phyloP scores from a whole-genome alignment of 331 rosid genomes.

The Stylosanthes scabra region DNA sequence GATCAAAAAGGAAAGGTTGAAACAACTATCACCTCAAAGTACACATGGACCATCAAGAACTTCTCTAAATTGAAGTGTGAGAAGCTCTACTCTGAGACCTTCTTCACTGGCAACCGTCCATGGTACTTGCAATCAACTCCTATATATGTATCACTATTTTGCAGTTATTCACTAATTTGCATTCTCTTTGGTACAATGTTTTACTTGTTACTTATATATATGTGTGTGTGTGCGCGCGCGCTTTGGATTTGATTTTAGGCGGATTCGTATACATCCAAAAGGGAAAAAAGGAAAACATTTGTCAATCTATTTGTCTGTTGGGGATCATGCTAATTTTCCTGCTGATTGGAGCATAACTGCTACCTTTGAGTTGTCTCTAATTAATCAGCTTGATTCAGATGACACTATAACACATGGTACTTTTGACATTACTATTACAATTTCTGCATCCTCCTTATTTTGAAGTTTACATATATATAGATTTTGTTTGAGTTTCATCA shows the following conservation, averaged over 20 bases:
- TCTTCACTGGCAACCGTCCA: conserved; percentile 49
- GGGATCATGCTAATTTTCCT: neutral
- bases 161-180: neutral
- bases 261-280: conserved; percentile 52
- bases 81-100: conserved; percentile 51
- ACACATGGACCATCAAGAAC: conserved; percentile 59
- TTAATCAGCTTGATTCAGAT: neutral
- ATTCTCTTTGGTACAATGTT: neutral
- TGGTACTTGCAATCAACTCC: conserved; percentile 47
- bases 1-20: conserved; percentile 47
- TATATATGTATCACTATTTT: neutral
- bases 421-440: too few species aligned
- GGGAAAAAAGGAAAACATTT: conserved; percentile 38
- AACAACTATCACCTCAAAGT: conserved; percentile 40
- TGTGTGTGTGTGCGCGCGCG: too few species aligned
- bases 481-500: too few species aligned
- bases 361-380: neutral
- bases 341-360: neutral
- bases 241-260: conserved; percentile 45
- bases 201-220: neutral
- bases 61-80: conserved; percentile 54
- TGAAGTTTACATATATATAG: too few species aligned
- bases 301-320: conserved; percentile 1
- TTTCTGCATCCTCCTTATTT: too few species aligned
- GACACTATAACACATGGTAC: neutral